A percentile compares a stretch with the other conserved stretches of the same genome.
phyloP scores from a whole-genome alignment of 2,329 filamentous ascomycete genomes.

The Apiospora hydei region DNA sequence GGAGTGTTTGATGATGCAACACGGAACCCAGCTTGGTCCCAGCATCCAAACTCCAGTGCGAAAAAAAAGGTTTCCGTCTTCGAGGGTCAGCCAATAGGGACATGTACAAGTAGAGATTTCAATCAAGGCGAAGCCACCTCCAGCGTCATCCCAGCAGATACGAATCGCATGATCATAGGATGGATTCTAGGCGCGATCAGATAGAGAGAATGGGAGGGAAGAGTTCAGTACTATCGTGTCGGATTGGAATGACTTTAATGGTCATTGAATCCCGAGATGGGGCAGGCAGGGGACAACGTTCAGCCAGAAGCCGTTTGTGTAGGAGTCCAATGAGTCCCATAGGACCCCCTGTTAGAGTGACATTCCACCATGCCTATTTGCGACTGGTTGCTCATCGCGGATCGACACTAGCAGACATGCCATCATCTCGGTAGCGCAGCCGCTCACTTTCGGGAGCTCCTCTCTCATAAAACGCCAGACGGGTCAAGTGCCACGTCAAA shows the following conservation, averaged over 20 bases:
- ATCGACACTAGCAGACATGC: conserved; percentile 28
- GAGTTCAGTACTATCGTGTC: background rate
- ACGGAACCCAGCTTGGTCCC: background rate
- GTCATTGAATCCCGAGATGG: background rate
- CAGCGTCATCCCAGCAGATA: background rate
- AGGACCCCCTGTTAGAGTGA: conserved; percentile 16
- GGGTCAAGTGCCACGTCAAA: conserved; percentile 17
- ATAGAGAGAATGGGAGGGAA: background rate
- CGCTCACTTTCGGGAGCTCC: conserved; percentile 15
- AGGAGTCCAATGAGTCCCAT: no score
- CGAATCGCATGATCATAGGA: background rate
- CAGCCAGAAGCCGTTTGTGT: conserved; percentile 8
- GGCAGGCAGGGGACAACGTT: background rate
- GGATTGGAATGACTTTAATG: background rate
- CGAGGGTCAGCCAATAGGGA: background rate
- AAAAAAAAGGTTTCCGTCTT: background rate
- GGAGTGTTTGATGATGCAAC: background rate
- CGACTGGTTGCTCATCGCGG: conserved; percentile 18
- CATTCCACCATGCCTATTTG: conserved; percentile 5
- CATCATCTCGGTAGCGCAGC: conserved; percentile 26
- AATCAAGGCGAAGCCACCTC: background rate
- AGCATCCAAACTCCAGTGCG: background rate
- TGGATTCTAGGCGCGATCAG: background rate
- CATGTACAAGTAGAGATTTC: background rate
- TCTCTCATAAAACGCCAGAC: conserved; percentile 18